These are phyloP conservation scores for Neurospora hispaniola DNA, from an alignment of 495 filamentous ascomycete genomes.

Conservation along the genomic window DNA sequence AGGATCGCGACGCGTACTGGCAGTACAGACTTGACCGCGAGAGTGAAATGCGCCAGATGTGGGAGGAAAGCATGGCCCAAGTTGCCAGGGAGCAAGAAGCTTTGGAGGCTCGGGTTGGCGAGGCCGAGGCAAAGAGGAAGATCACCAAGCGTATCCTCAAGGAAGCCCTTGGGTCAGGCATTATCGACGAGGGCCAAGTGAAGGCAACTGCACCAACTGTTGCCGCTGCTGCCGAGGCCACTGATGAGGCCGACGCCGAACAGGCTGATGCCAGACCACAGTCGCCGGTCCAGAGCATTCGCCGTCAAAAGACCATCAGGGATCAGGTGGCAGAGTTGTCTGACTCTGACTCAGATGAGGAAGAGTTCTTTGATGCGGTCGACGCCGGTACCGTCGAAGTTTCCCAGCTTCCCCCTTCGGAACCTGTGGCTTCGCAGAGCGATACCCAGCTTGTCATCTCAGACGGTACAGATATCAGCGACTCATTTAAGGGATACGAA, in stretches of 20 bases:
- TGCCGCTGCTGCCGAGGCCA: constrained; percentile 16
- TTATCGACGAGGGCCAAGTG: constrained; percentile 32
- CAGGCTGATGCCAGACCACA: constrained; percentile 25
- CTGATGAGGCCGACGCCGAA: constrained; percentile 18
- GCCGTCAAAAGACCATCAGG: constrained; percentile 47
- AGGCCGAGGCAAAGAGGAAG: constrained; percentile 81
- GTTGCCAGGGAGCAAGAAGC: constrained; percentile 89
- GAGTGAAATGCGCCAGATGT: constrained; percentile 77
- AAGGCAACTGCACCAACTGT: constrained; percentile 26
- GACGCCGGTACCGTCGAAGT: constrained; percentile 87
- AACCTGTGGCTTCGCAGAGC: constrained; percentile 32
- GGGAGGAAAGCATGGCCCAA: constrained; percentile 97
- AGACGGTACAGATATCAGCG: constrained; percentile 50
- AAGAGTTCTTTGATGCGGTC: constrained; percentile 96
- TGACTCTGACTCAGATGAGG: constrained; percentile 72
- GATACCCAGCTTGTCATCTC: constrained; percentile 29
- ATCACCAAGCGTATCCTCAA: constrained; percentile 81
- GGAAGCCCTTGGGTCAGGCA: constrained; percentile 64
- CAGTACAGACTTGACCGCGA: constrained; percentile 88
- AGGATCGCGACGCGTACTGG: constrained; percentile 93
- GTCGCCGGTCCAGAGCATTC: constrained; percentile 34
- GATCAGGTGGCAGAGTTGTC: constrained; percentile 54
- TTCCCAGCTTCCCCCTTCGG: constrained; percentile 38
- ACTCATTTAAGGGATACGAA: constrained; percentile 84
- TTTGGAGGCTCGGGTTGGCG: constrained; percentile 74